A percentile compares a stretch with the other conserved stretches of the same genome.
These are phyloP conservation scores for Cyclotella baltica DNA, from an alignment of 108 stramenopile species.

Conservation along the genomic window DNA sequence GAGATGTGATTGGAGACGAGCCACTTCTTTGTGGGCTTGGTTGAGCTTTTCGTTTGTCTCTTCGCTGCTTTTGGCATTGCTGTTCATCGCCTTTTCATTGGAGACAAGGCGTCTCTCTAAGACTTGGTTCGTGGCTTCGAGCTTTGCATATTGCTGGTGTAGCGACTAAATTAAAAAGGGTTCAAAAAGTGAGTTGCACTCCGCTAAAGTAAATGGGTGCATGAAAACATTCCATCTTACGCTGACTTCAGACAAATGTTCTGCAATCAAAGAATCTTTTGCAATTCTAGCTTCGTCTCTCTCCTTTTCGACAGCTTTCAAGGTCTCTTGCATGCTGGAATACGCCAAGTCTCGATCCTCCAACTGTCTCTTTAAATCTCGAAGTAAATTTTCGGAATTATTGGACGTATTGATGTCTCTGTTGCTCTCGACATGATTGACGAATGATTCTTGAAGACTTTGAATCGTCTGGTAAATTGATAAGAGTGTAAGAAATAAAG, in stretches of 20 bases:
- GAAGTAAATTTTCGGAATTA: slow-evolving; percentile 6
- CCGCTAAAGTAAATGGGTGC: neutral
- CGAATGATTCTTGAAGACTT: slow-evolving; percentile 28
- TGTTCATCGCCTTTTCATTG: slow-evolving; percentile 18
- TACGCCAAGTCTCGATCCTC: slow-evolving; percentile 23
- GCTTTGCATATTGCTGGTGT: slow-evolving; percentile 20
- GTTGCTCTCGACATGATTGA: slow-evolving; percentile 8
- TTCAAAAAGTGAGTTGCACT: neutral
- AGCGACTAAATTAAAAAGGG: neutral
- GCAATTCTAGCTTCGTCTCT: slow-evolving; percentile 29
- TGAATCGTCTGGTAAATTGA: neutral
- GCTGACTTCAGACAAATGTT: slow-evolving; percentile 19
- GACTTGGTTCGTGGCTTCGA: slow-evolving; percentile 18
- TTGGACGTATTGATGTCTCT: neutral
- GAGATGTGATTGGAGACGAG: slow-evolving; percentile 4
- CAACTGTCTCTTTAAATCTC: slow-evolving; percentile 35
- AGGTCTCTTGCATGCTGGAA: slow-evolving; percentile 22
- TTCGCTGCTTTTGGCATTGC: neutral
- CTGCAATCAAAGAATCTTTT: slow-evolving; percentile 26
- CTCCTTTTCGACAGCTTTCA: slow-evolving; percentile 28
- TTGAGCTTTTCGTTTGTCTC: slow-evolving; percentile 23
- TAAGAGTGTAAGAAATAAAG: neutral
- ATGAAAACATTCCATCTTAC: no score
- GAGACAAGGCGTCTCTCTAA: slow-evolving; percentile 24
- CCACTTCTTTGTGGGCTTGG: slow-evolving; percentile 13